A percentile compares a stretch with the other conserved stretches of the same genome.
phyloP scores from a whole-genome alignment of 129 eudicot genomes.

The Artemisia tridentata region DNA sequence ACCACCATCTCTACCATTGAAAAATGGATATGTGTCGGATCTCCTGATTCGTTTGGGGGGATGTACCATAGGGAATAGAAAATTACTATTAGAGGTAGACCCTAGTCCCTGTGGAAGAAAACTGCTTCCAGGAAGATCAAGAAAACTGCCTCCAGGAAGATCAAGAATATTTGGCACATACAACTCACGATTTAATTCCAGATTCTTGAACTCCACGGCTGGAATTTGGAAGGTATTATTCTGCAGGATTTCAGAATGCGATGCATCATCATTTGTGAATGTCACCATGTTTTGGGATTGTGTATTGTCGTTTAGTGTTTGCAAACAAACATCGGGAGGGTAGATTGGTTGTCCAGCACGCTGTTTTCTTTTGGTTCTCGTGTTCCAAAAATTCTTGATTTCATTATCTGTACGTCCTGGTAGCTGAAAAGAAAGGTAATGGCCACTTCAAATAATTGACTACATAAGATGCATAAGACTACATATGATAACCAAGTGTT shows the following conservation, averaged over 20 bases:
- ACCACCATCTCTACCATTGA: slow-evolving; percentile 37
- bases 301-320: slow-evolving; percentile 46
- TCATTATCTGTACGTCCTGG: slow-evolving; percentile 98
- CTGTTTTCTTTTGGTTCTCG: slow-evolving; percentile 81
- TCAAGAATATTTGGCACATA: slow-evolving; percentile 36
- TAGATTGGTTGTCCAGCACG: slow-evolving; percentile 91
- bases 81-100: slow-evolving; percentile 37
- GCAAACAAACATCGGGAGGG: slow-evolving; percentile 66
- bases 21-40: slow-evolving; percentile 30
- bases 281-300: slow-evolving; percentile 49
- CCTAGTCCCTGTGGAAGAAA: slow-evolving; percentile 41
- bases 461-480: no score
- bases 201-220: slow-evolving; percentile 43
- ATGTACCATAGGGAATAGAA: slow-evolving; percentile 35
- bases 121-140: slow-evolving; percentile 49
- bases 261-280: slow-evolving; percentile 37
- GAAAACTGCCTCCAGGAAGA: slow-evolving; percentile 42
- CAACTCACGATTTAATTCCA: slow-evolving; percentile 37
- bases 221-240: slow-evolving; percentile 50
- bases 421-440: slow-evolving; percentile 45
- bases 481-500: no score
- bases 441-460: slow-evolving; percentile 2
- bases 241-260: slow-evolving; percentile 41
- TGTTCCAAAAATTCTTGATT: slow-evolving; percentile 94
- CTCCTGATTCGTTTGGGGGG: slow-evolving; percentile 49